Evolutionary conservation across 2,329 filamentous ascomycete species (phyloP), one percentile per base, ranked within the genome.

Genomic region (Aspergillus fumigatiaffinis): DNA sequence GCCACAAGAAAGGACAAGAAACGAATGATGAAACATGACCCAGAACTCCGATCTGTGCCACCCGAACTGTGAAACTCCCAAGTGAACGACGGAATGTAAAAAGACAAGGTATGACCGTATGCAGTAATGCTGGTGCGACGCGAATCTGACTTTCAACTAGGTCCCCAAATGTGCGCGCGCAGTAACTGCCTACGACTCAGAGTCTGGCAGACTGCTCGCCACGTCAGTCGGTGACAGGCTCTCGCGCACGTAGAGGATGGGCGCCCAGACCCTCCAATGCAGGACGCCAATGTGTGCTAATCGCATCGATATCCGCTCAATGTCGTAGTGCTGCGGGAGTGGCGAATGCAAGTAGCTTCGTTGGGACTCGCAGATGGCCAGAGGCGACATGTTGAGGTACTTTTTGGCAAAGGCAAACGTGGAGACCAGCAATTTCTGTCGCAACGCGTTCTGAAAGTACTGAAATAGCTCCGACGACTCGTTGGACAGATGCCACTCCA

Each of bases 191-290:
- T 38, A 38, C 14, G 4, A 14, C 32, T 52, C 44, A 32, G 20
- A 44, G 25, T 35, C 44, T 47, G 21, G 20, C 23, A 25, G 29
- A 52, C 42, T 48, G 21, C 49, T 60, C 32, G 54, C 63, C 60
- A 60, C 60, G 52, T 63, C 63, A 55, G 53, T 58, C 20, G 59
- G 55, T 49, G 59, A 58, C 49, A 65, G 58, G 54, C 63, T 64
- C 51, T 74, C 71, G 23, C 68, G 63, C 25, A 72, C 63, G 53
- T 96, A 96, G 12, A 89, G 85, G 53, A 96, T 79, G 2, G 85
- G 84, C 1, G 84, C 84, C 91, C 92, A 97, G 3, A 96, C 88
- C 51, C 90, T 84, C 92, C 92, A 97, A 74, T 97, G 92, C 25
- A 97, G 77, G 5, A 94, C 82, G 14, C 90, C 86, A 48, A 97